Evolutionary conservation across 2,329 filamentous ascomycete genomes (phyloP), one percentile per base, ranked within the genome.

Genomic region (Alternaria triticina): DNA sequence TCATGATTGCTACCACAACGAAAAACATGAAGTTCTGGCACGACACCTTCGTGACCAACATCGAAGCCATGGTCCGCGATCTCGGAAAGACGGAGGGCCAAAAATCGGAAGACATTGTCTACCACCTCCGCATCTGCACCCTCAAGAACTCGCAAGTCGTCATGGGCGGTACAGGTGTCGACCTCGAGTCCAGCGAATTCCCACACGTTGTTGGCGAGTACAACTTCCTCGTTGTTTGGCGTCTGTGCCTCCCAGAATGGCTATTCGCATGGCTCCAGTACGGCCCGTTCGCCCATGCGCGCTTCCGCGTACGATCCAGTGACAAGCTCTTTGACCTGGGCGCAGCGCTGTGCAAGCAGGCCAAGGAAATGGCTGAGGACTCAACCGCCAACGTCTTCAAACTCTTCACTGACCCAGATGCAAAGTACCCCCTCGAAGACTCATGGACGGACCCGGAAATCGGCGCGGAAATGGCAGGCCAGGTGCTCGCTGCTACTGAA

Each of bases 221-320:
- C 27, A 71, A 71, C 28, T 71, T 71, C 27, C 69, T 68, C 7
- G 69, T 71, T 1, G 65, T 71, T 6, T 71, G 69, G 69, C 54
- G 69, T 11, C 61, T 71, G 6, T 71, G 69, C 12, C 65, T 70
- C 22, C 69, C 67, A 6, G 64, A 69, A 15, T 71, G 69, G 69
- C 54, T 71, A 3, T 71, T 71, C 28, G 17, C 33, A 28, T 71
- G 69, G 67, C 58, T 70, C 3, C 65, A 70, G 20, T 64, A 68
- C 54, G 30, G 59, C 15, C 69, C 69, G 1, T 71, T 71, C 36
- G 15, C 58, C 2, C 63, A 68, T 45, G 12, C 69, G 2, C 61
- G 67, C 12, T 71, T 70, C 30, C 69, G 69, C 10, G 62, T 71
- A 25, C 65, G 51, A 23, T 71, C 69, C 10, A 71, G 69, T 33